Percentiles rank a stretch among this genome's conserved stretches.
Conservation (phyloP, 1,284 basidiomycete genomes). For the Cryptococcus sp. region DNA sequence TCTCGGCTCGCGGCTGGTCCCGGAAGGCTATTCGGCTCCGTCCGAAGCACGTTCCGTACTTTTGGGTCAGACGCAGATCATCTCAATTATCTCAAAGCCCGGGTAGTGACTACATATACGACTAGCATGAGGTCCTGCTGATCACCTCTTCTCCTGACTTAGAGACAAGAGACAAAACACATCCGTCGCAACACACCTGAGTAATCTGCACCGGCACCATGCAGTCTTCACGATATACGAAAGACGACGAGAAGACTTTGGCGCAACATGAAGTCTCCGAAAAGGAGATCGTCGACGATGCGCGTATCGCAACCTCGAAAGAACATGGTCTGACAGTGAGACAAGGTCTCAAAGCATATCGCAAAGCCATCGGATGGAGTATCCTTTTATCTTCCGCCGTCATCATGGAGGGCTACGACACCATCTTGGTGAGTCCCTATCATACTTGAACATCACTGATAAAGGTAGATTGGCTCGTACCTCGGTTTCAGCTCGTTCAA, state of each 20-base stretch:
- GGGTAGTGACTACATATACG: no score
- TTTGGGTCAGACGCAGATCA: no score
- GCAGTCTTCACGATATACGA: not conserved
- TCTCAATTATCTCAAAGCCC: no score
- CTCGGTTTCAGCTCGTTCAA: constrained; percentile 15
- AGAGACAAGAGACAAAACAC: not conserved
- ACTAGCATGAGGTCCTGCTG: no score
- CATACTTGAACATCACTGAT: not conserved
- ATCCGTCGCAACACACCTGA: not conserved
- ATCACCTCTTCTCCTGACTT: not conserved
- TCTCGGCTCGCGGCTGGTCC: no score
- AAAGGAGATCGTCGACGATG: constrained; percentile 11
- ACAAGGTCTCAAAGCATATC: constrained; percentile 36
- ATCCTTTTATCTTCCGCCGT: constrained; percentile 48
- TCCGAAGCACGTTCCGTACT: no score
- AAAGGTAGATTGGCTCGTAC: constrained; percentile 15
- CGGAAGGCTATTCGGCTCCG: no score
- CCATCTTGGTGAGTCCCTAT: constrained; percentile 18
- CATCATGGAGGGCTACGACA: constrained; percentile 51
- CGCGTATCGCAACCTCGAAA: constrained; percentile 23
- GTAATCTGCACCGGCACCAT: not conserved
- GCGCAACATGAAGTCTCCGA: not conserved
- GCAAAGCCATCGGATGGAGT: constrained; percentile 50
- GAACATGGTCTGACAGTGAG: constrained; percentile 29
- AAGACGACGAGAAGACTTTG: constrained; percentile 7